Evolutionary conservation across 2,329 filamentous ascomycete genomes (phyloP), one percentile per base, ranked within the genome.

Genomic region (Arthrobotrys entomopaga): DNA sequence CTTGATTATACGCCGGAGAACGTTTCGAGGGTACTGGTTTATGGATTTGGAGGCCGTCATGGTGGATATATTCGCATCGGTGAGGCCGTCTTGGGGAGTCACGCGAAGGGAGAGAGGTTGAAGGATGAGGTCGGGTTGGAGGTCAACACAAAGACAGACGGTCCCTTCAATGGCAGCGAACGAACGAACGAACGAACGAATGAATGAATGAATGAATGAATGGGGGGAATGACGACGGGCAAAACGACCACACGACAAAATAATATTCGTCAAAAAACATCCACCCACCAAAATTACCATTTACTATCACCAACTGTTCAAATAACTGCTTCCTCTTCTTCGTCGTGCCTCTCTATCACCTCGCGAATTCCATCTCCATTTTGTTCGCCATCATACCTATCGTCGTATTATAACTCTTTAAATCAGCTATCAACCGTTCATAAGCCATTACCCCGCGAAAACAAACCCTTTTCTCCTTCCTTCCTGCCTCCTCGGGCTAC

Each of bases 1-100:
- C 82, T 96, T 97, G 79, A 96, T 86, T 73, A 96, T 94, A 82
- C 93, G 93, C 82, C 93, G 95, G 78, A 97, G 85, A 0, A 91
- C 95, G 16, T 88, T 89, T 76, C 93, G 89, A 10, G 93, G 93
- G 79, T 96, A 97, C 13, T 91, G 84, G 78, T 92, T 94, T 52
- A 75, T 75, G 13, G 72, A 65, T 34, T 70, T 75, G 8, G 72
- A 43, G 54, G 72, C 65, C 7, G 49, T 13, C 16, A 53, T 69
- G 15, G 24, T 48, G 19, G 20, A 19, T 19, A 2, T 22, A 19
- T 15, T 46, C 15, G 42, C 13, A 19, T 15, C 42, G n/a, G 42
- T 15, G 13, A 13, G 42, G 15, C 11, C 46, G 56, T 48, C 20
- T 42, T 42, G 13, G 7, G n/a, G 19, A 3, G 52, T 54, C n/a